These are phyloP conservation scores for Trametopsis cervina DNA, from an alignment of 768 basidiomycete genomes.

Conservation along the genomic window DNA sequence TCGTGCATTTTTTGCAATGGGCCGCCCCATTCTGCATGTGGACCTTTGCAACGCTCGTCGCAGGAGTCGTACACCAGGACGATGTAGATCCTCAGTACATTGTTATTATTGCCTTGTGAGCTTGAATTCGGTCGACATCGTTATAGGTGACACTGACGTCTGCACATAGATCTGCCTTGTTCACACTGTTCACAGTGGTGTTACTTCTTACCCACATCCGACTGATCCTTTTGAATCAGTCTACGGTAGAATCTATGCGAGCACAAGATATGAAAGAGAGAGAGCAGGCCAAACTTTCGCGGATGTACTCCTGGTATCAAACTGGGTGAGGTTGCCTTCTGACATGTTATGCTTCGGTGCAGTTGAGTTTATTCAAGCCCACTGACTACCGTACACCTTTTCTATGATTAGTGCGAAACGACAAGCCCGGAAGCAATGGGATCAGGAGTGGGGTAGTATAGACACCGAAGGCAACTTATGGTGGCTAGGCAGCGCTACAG, in stretches of 20 bases:
- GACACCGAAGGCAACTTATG: slow-evolving; percentile 78
- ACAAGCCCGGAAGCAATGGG: slow-evolving; percentile 46
- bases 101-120: slow-evolving; percentile 69
- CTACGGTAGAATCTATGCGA: slow-evolving; percentile 75
- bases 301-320: slow-evolving; percentile 48
- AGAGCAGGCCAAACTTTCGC: slow-evolving; percentile 45
- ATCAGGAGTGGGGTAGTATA: slow-evolving; percentile 75
- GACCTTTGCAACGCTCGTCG: slow-evolving; percentile 53
- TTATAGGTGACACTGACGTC: not conserved
- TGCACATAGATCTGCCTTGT: slow-evolving; percentile 52
- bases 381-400: not conserved
- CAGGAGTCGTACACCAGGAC: slow-evolving; percentile 34
- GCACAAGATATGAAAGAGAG: slow-evolving; percentile 55
- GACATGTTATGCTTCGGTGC: not conserved
- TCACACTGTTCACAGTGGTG: slow-evolving; percentile 58
- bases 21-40: slow-evolving; percentile 52
- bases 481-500: slow-evolving; percentile 61
- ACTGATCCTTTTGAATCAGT: slow-evolving; percentile 56
- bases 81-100: slow-evolving; percentile 60
- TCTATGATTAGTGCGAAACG: slow-evolving; percentile 42
- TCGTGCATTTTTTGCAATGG: slow-evolving; percentile 75
- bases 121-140: slow-evolving; percentile 15
- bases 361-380: not conserved
- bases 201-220: slow-evolving; percentile 54
- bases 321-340: slow-evolving; percentile 36